phyloP scores from a whole-genome alignment of 192 early-diverging fungal genomes.

The Linnemannia schmuckeri region DNA sequence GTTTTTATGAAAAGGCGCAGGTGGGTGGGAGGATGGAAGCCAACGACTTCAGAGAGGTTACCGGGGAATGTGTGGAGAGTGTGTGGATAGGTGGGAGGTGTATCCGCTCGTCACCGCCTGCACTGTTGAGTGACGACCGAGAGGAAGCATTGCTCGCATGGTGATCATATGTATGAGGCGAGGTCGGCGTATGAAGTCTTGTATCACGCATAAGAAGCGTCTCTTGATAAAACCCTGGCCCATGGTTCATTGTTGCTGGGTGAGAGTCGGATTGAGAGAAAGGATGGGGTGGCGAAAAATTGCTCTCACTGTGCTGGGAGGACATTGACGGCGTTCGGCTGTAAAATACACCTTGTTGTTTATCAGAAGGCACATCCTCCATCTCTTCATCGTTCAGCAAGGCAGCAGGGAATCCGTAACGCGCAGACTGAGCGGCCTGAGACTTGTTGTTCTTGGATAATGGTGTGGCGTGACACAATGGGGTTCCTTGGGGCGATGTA shows the following conservation, averaged over 20 bases:
- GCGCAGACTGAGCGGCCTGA: background rate
- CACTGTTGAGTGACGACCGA: background rate
- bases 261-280: conserved; percentile 30
- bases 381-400: conserved; percentile 26
- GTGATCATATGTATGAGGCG: background rate
- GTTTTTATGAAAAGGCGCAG: background rate
- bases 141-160: background rate
- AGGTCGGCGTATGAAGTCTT: background rate
- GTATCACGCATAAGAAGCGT: background rate
- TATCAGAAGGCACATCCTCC: conserved; percentile 17
- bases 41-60: background rate
- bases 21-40: background rate
- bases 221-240: background rate
- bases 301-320: conserved; percentile 41
- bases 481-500: background rate
- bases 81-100: conserved; percentile 46
- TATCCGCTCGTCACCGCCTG: conserved; percentile 1
- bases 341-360: background rate
- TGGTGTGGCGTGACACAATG: background rate
- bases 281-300: conserved; percentile 33
- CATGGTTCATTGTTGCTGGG: background rate
- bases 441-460: background rate
- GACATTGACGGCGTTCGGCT: conserved; percentile 50
- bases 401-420: conserved; percentile 23
- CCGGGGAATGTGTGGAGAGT: conserved; percentile 22